Percentiles rank a stretch among this genome's conserved stretches.
Evolutionary conservation across 805 yeast species (phyloP).

Genomic region (Blastobotrys americana): DNA sequence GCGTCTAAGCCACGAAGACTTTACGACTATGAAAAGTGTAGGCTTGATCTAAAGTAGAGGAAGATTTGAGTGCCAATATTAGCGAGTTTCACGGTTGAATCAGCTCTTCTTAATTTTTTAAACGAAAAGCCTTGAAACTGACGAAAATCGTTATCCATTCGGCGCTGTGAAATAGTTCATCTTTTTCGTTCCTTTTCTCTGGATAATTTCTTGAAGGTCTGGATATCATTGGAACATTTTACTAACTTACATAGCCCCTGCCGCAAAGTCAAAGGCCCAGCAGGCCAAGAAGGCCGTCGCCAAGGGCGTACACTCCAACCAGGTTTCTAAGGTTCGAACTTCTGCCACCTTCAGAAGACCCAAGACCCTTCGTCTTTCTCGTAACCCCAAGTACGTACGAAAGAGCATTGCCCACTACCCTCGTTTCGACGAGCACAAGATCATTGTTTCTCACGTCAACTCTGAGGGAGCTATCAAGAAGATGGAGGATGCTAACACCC

Average conservation of each 20-base stretch:
- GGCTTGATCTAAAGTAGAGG: too few relatives aligned
- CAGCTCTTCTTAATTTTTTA: too few relatives aligned
- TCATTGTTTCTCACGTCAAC: constrained; percentile 90
- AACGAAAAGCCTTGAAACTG: too few relatives aligned
- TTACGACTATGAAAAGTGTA: too few relatives aligned
- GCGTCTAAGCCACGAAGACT: too few relatives aligned
- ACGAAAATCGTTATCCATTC: too few relatives aligned
- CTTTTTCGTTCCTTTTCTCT: too few relatives aligned
- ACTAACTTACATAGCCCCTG: constrained; percentile 7
- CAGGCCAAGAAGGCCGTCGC: constrained; percentile 98
- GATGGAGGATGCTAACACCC: constrained; percentile 98
- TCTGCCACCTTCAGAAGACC: constrained; percentile 94
- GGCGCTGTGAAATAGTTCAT: too few relatives aligned
- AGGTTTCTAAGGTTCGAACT: constrained; percentile 90
- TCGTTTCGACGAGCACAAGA: constrained; percentile 94
- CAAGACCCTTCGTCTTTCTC: constrained; percentile 89
- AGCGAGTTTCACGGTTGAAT: too few relatives aligned
- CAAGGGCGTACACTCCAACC: constrained; percentile 91
- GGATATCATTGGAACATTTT: background rate
- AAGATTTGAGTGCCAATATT: too few relatives aligned
- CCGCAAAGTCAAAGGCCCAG: constrained; percentile 67
- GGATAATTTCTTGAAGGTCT: too few relatives aligned
- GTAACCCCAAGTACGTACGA: constrained; percentile 91
- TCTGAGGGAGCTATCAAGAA: constrained; percentile 99
- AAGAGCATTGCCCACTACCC: constrained; percentile 96